Evolutionary conservation across 495 filamentous ascomycete genomes (phyloP).

Genomic region (Penicillium cataractarum): DNA sequence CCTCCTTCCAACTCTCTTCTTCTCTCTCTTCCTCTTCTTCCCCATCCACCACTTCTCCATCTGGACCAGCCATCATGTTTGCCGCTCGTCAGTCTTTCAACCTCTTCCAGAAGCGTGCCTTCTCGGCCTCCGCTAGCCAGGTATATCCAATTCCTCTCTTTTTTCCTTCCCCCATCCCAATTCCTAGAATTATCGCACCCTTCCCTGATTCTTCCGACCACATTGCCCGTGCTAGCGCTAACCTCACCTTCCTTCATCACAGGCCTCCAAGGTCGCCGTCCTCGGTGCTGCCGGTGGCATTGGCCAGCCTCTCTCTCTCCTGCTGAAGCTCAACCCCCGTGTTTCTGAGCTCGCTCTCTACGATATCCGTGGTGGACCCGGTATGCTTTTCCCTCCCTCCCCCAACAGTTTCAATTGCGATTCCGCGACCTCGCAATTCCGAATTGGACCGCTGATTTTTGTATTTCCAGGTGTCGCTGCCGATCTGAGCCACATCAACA

Average conservation of each 20-base stretch:
- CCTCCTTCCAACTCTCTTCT: slow-evolving; percentile 11
- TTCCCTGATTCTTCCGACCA: slow-evolving; percentile 20
- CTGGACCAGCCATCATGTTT: slow-evolving; percentile 61
- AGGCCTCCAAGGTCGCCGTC: slow-evolving; percentile 96
- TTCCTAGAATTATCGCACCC: not conserved
- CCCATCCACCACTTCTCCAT: not conserved
- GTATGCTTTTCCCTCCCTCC: slow-evolving; percentile 46
- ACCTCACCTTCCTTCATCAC: slow-evolving; percentile 25
- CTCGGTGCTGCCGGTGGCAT: slow-evolving; percentile 97
- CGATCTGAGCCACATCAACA: slow-evolving; percentile 98
- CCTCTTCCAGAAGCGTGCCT: slow-evolving; percentile 81
- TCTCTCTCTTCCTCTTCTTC: slow-evolving; percentile 3
- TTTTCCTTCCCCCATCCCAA: slow-evolving; percentile 8
- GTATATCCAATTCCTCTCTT: slow-evolving; percentile 53
- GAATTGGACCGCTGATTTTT: not conserved
- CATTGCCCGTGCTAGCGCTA: slow-evolving; percentile 29
- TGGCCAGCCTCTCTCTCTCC: slow-evolving; percentile 94
- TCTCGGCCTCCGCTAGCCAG: slow-evolving; percentile 89
- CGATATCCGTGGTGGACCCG: slow-evolving; percentile 93
- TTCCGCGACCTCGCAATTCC: not conserved
- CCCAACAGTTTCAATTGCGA: not conserved
- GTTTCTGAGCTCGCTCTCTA: slow-evolving; percentile 93
- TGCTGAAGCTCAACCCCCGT: slow-evolving; percentile 96
- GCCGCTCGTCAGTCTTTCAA: slow-evolving; percentile 71
- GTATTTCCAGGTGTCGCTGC: slow-evolving; percentile 83